Evolutionary conservation across 305 asterid genomes (phyloP), one percentile per base, ranked within the genome.

Genomic region (Plantago coronopus): DNA sequence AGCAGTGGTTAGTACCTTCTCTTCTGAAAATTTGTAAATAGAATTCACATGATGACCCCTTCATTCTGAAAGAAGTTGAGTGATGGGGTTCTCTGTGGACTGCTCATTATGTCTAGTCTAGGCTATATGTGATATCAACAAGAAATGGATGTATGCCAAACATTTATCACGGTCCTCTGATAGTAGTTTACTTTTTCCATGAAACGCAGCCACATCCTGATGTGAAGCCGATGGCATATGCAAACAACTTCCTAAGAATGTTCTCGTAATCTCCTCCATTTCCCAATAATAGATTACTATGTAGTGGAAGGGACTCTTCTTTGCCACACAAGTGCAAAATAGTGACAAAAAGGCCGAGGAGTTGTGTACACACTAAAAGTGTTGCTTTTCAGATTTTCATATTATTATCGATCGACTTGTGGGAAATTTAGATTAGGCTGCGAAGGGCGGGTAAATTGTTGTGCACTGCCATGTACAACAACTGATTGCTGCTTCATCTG

Each of bases 161-260:
- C 55, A 13, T 61, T 21, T 18, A 42, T 43, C 22, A 7, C 48
- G 43, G 11, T 61, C 15, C 58, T 37, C 48, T 56, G 22, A 37
- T n/a, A 13, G 21, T 59, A 23, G 10, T 49, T 53, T 63, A 19
- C 8, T 49, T 22, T 37, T 25, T 51, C 47, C 12, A 19, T 61
- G 55, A 42, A 66, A 68, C 81, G 82, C 96, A 94, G 99, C 90
- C 89, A 13, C 99, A 89, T 74, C 99, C 97, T 17, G 97, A 94
- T 67, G 91, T 94, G 63, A 94, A 87, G 77, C 97, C 97, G 4
- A 94, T 94, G 99, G 97, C 99, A 4, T 94, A 94, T 34, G 99
- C 99, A 14, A 89, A 80, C 83, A 94, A 94, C 84, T 94, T 94
- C 83, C 80, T 94, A 31, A 71, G 95, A 27, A 79, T 94, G 96